Conservation (phyloP, 1,284 basidiomycete genomes). For the Neonothopanus nambi region DNA sequence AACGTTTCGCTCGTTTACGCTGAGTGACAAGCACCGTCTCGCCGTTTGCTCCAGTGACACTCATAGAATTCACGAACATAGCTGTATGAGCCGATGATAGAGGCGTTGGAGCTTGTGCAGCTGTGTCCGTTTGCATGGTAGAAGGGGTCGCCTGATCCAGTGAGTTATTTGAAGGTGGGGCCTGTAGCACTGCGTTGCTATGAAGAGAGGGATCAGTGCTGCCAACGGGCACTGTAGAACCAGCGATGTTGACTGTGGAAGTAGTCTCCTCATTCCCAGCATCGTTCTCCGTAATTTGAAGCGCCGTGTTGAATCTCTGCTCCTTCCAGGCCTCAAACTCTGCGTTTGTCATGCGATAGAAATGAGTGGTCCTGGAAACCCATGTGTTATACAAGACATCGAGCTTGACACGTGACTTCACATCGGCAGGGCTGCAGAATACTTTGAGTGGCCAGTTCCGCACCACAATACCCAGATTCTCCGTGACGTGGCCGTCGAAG, state of each 20-base stretch:
- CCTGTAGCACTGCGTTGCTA: no score
- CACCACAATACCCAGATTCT: conserved; percentile 20
- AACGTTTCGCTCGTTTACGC: not conserved
- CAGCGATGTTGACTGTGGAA: no score
- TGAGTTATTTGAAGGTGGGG: no score
- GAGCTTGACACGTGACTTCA: conserved; percentile 21
- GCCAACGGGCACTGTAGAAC: no score
- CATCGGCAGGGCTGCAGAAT: conserved; percentile 21
- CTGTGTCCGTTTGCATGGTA: no score
- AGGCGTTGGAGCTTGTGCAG: no score
- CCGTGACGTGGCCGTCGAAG: conserved; percentile 24
- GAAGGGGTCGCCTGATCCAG: no score
- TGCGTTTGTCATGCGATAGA: conserved; percentile 7
- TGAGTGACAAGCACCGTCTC: not conserved
- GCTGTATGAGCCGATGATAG: no score
- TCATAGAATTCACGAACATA: not conserved
- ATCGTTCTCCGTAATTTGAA: no score
- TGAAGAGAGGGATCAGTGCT: no score
- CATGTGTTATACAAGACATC: conserved; percentile 18
- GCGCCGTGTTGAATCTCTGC: no score
- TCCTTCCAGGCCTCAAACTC: conserved; percentile 7
- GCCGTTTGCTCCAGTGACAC: not conserved
- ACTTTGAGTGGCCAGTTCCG: conserved; percentile 25
- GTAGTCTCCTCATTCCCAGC: no score
- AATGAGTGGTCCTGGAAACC: conserved; percentile 7